Base-by-base conservation (phyloP, 495 filamentous ascomycete genomes). In the Penicillium canescens region DNA sequence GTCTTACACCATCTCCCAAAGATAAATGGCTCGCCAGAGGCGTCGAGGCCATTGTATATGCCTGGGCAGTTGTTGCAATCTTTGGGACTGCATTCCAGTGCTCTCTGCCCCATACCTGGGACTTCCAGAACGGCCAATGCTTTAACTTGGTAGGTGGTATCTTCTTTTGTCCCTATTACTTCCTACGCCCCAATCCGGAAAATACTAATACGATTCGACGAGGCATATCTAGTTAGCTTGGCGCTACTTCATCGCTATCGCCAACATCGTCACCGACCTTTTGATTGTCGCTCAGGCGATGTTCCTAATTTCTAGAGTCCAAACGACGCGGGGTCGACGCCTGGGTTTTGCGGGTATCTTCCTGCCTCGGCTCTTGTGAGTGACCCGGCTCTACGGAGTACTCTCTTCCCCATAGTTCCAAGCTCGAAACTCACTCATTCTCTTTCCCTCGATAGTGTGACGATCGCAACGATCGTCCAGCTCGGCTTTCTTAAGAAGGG, bases 41-140 rank as follows among this genome's bases (percentile, higher is more conserved):
- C 8, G 47, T 65, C 13, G 52, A 59, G 41, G 46, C 43, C 1
- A 39, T 57, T 2, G 40, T 55, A 5, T 45, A 40, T 13, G 40
- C 46, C 9, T 63, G 63, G 66, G 54, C 54, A 3, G 23, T 60
- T n/a, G 52, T 59, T 13, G 54, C 47, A 0, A 37, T 69, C 10
- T 55, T 67, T 28, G 63, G 52, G 2, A 56, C 51, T 39, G 59
- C 63, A 1, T 65, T 71, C 42, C 61, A 65, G 54, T 71, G 68
- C 42, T 34, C 52, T 4, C 13, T 57, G 34, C 56, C 61, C 6
- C 55, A 38, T 1, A 48, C 63, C 2, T 71, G 68, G 68, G 54
- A 69, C 41, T 62, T 63, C 23, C 48, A 52, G 52, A 40, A 55
- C 13, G 54, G 57, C 13, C 43, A 57, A 41, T 71, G 68, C 52